These are phyloP conservation scores for Vanrija pseudolonga DNA, from an alignment of 1,284 basidiomycete species.

Conservation along the genomic window DNA sequence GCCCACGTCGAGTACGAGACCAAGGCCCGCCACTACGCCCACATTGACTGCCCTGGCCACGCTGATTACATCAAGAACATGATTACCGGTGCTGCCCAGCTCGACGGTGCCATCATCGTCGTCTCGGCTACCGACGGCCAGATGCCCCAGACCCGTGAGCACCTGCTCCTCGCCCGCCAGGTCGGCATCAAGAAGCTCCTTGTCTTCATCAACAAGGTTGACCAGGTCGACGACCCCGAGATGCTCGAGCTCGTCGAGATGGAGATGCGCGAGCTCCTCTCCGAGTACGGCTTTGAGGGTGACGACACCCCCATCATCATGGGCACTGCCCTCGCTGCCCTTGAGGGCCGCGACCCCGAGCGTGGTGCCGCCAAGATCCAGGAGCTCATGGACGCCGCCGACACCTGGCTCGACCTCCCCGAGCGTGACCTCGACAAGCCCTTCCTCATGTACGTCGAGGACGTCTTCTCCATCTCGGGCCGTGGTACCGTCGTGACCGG, in stretches of 20 bases:
- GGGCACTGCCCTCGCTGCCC: conserved; percentile 92
- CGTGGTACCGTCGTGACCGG: conserved; percentile 98
- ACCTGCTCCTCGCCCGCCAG: conserved; percentile 93
- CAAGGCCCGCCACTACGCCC: conserved; percentile 86
- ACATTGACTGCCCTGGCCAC: conserved; percentile 90
- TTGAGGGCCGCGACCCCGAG: conserved; percentile 76
- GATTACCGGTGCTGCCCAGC: conserved; percentile 99
- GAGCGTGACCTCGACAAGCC: conserved; percentile 96
- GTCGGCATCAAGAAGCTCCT: conserved; percentile 98
- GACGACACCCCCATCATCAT: conserved; percentile 95
- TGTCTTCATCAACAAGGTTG: conserved; percentile 89
- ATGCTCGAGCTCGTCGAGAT: conserved; percentile 99
- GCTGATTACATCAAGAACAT: conserved; percentile 85
- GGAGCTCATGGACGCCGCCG: conserved; percentile 83
- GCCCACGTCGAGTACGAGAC: conserved; percentile 98
- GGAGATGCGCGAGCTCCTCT: conserved; percentile 99
- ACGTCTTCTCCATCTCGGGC: conserved; percentile 96
- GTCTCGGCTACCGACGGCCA: conserved; percentile 99
- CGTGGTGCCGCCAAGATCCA: conserved; percentile 78
- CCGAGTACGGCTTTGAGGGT: conserved; percentile 90
- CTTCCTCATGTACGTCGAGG: conserved; percentile 95
- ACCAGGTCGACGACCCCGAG: conserved; percentile 91
- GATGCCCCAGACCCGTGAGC: conserved; percentile 99
- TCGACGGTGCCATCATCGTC: conserved; percentile 96
- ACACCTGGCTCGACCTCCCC: conserved; percentile 93